Evolutionary conservation across 2,329 filamentous ascomycete genomes (phyloP).

Genomic region (Didymella sp.): DNA sequence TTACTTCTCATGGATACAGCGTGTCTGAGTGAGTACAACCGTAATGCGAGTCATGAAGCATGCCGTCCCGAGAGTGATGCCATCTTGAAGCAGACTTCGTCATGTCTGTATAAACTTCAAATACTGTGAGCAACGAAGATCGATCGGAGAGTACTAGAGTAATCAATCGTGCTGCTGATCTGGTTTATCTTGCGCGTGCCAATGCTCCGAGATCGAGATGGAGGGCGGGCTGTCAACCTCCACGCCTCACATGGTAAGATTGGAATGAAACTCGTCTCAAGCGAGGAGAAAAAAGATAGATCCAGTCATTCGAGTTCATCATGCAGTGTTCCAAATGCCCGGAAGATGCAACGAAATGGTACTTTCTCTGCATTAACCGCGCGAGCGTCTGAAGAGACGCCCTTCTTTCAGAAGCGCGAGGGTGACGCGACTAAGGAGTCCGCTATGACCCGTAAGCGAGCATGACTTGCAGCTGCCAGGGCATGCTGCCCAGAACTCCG

Average conservation of each 20-base stretch:
- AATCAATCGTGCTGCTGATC: background rate
- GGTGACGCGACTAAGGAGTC: slow-evolving; percentile 2
- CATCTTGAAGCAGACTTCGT: background rate
- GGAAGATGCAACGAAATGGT: background rate
- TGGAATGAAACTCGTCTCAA: slow-evolving; percentile 11
- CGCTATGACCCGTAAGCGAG: background rate
- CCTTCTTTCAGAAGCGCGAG: slow-evolving; percentile 10
- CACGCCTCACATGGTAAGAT: slow-evolving; percentile 13
- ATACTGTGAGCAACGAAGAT: background rate
- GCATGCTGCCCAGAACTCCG: background rate
- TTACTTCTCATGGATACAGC: background rate
- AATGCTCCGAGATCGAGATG: background rate
- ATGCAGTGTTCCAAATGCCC: slow-evolving; percentile 12
- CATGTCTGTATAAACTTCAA: background rate
- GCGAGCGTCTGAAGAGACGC: slow-evolving; percentile 11
- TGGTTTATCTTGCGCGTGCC: slow-evolving; percentile 7
- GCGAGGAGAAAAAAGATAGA: background rate
- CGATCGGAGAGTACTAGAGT: background rate
- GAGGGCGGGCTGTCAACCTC: background rate
- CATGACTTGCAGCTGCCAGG: background rate
- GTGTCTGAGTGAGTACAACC: slow-evolving; percentile 2
- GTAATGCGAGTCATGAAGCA: slow-evolving; percentile 1
- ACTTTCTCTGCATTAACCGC: background rate
- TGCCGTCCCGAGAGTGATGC: background rate
- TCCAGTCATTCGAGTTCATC: background rate